Base-by-base conservation (phyloP, 805 yeast species). In the Metschnikowia proteae region DNA sequence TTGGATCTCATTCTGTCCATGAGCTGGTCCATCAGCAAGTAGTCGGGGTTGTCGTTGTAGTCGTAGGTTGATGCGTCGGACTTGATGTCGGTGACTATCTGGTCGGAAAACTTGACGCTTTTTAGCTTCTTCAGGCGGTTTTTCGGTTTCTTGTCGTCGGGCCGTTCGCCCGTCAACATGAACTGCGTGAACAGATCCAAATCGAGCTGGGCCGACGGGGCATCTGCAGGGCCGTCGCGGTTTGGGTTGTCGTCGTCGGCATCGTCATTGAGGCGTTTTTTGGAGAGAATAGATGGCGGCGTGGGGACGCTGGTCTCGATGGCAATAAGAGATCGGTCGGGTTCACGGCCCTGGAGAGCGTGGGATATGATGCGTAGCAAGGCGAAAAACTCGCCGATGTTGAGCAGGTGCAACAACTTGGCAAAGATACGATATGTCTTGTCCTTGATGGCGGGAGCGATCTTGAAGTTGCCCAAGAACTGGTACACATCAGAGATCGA, bases 321-420 rank as follows among this genome's bases (percentile, higher is more conserved):
- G 48, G 71, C 65, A 33, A 88, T 78, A 60, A 82, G 66, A 23
- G 71, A 65, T 53, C 88, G 68, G 27, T 73, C 64, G 3, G 88
- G 85, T n/a, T 74, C 62, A 31, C 65, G 58, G 2, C 84, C 84
- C 46, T 67, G 66, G 13, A 88, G 64, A 0, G 84, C 73, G 63
- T 88, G 96, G 17, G 96, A 79, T 10, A 90, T 76, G 22, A 94
- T 76, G 58, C 99, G 75, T 46, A 92, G 63, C 33, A 89, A 76
- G 0, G 96, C 96, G 69, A 87, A 94, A 67, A 94, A 92, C 64
- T 90, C 95, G 5, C 96, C 96, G 47, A 90, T 83, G 59, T 88
- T 90, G 47, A 92, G 74, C 3, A 86, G 77, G 48, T 74, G 74
- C 31, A 76, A 58, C 46, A 79, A 75, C 47, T 76, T 74, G 31